phyloP scores from a whole-genome alignment of 495 filamentous ascomycete genomes.

The Penicillium cosmopolitanum region DNA sequence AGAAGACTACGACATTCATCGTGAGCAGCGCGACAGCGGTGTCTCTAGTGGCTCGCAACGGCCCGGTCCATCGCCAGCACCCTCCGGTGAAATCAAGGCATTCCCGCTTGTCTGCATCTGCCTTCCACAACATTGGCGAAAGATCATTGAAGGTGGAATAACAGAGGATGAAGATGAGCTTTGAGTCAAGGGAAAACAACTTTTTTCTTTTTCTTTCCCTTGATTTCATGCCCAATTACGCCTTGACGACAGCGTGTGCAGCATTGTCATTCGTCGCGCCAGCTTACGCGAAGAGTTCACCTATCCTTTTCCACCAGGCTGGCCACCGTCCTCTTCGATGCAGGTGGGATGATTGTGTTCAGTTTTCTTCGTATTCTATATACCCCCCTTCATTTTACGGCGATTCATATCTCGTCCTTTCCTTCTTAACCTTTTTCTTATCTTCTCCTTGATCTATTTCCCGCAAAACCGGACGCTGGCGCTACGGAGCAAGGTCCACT shows the following conservation, averaged over 20 bases:
- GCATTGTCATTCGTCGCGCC: conserved; percentile 28
- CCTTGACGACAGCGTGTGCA: conserved; percentile 47
- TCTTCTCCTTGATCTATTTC: conserved; percentile 14
- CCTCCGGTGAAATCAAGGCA: conserved; percentile 89
- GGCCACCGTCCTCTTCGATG: conserved; percentile 18
- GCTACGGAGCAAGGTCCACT: conserved; percentile 26
- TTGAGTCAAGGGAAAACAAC: conserved; percentile 32
- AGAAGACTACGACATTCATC: conserved; percentile 83
- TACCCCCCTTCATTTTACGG: conserved; percentile 38
- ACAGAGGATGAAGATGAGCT: conserved; percentile 41
- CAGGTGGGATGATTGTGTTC: conserved; percentile 25
- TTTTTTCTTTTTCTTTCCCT: conserved; percentile 14
- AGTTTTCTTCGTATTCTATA: conserved; percentile 36
- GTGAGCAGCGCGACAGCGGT: conserved; percentile 86
- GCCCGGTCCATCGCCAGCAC: conserved; percentile 64
- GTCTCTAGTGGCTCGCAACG: conserved; percentile 80
- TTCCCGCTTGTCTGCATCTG: conserved; percentile 99
- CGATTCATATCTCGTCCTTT: conserved; percentile 30
- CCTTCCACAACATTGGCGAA: conserved; percentile 94
- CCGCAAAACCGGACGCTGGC: conserved; percentile 31
- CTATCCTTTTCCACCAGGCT: conserved; percentile 24
- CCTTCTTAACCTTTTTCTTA: conserved; percentile 23
- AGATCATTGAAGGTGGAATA: conserved; percentile 80
- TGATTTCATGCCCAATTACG: conserved; percentile 41
- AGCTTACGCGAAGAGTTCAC: conserved; percentile 28